Base-by-base conservation (phyloP, 805 yeast species). In the Groenewaldozyma tartarivorans region DNA sequence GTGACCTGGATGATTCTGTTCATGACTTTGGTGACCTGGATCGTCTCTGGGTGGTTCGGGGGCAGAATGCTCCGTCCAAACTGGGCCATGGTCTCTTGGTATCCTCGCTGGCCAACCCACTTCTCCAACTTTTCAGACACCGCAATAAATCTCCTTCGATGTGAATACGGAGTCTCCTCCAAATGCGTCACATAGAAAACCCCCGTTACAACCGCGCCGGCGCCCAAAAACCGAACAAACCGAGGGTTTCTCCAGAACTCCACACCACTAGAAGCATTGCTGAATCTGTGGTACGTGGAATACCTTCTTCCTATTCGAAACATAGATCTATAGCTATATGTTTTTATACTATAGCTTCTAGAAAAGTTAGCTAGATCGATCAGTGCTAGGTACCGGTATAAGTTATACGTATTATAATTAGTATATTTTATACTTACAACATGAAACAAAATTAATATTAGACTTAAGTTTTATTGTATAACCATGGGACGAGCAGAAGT, bases 141-240 rank as follows among this genome's bases (percentile, higher is more conserved):
- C 72, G 86, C 73, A 55, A 87, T 73, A 52, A 86, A 73, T 47
- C 96, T 66, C 22, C 54, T 63, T 38, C 97, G 66, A 24, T 77
- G 75, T 1, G 94, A 78, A 20, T 80, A 79, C 1, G 96, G 96
- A 0, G 95, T 95, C 48, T 74, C 73, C 48, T 87, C 82, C 22
- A 84, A 64, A 48, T 79, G 69, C 22, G 79, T 67, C 21, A 68
- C 63, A 56, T 68, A 72, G 37, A 65, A 34, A 7, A 48, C 40
- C 11, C 49, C 48, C 2, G 40, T 42, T 3, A 44, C 50, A 5
- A 63, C 70, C 4, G 60, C 51, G 2, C 59, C 55, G 2, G 59
- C 52, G 3, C 60, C 66, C 1, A n/a, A n/a, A n/a, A n/a, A n/a
- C n/a, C n/a, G n/a, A n/a, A n/a, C n/a, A n/a, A n/a, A n/a, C n/a